Percentiles rank a stretch among this genome's conserved stretches.
Conservation (phyloP, 1,284 basidiomycete species). For the Ceratobasidium sp. region DNA sequence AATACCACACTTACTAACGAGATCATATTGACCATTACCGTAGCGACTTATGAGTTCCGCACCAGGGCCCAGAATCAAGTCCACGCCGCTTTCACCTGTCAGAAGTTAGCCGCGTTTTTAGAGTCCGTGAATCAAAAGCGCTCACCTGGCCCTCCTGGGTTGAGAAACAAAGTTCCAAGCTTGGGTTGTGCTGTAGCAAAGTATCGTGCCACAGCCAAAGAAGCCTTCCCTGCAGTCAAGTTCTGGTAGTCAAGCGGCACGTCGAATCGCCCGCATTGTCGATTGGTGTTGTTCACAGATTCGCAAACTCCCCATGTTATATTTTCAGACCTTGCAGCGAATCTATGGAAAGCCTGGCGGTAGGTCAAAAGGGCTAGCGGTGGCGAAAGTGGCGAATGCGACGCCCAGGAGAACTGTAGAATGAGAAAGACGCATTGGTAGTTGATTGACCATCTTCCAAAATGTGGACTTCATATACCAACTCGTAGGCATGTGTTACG, state of each 20-base stretch:
- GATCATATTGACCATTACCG: slow-evolving; percentile 5
- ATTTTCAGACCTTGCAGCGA: neutral
- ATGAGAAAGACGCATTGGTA: neutral
- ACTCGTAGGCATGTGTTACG: neutral
- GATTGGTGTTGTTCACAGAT: neutral
- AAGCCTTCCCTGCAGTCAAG: slow-evolving; percentile 39
- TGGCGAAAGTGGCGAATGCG: neutral
- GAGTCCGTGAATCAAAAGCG: neutral
- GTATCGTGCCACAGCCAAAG: slow-evolving; percentile 28
- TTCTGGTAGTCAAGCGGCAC: slow-evolving; percentile 45
- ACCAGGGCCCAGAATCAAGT: neutral
- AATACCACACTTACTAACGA: slow-evolving; percentile 7
- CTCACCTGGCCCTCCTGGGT: slow-evolving; percentile 42
- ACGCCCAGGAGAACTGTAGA: neutral
- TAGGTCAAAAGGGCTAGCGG: neutral
- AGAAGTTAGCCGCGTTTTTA: neutral
- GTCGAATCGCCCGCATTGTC: slow-evolving; percentile 38
- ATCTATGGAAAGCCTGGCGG: slow-evolving; percentile 16
- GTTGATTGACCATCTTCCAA: neutral
- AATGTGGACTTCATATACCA: neutral
- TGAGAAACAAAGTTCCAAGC: slow-evolving; percentile 45
- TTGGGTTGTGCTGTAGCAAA: slow-evolving; percentile 10
- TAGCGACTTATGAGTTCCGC: neutral
- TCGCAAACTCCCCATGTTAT: neutral
- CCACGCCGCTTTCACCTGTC: neutral